Evolutionary conservation across 331 rosid genomes (phyloP).

Genomic region (Ulmus americana): DNA sequence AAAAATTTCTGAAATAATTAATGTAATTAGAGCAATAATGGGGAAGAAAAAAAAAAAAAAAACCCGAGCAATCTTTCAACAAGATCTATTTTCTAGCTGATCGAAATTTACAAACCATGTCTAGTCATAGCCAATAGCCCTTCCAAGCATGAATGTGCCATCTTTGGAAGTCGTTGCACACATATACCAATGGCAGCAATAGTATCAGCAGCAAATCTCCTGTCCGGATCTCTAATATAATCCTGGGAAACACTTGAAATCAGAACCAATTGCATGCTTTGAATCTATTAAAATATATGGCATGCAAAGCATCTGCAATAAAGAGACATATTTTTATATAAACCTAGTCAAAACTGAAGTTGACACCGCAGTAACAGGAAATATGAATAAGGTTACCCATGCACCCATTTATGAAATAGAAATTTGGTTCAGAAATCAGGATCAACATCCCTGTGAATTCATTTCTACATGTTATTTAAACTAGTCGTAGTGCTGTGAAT

Average conservation of each 20-base stretch:
- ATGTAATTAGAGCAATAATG: conserved; percentile 4
- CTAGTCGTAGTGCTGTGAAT: not conserved
- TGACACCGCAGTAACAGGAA: not conserved
- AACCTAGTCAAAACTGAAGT: not conserved
- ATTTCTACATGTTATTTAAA: not conserved
- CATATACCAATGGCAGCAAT: conserved; percentile 88
- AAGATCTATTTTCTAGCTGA: conserved; percentile 6
- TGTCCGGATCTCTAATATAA: conserved; percentile 80
- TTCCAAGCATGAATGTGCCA: conserved; percentile 63
- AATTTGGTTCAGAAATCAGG: not conserved
- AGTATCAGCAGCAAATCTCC: conserved; percentile 94
- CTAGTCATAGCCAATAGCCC: conserved; percentile 61
- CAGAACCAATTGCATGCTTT: conserved; percentile 30
- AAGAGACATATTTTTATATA: not conserved
- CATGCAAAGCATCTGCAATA: not conserved
- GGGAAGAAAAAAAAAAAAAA: conserved; percentile 9
- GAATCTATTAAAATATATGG: conserved; percentile 17
- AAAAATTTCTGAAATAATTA: conserved; percentile 44
- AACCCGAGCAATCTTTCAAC: not conserved
- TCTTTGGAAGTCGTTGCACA: conserved; percentile 69
- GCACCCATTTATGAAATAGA: too few relatives aligned
- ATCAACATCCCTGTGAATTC: not conserved
- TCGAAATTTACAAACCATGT: conserved; percentile 47
- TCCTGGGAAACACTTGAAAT: conserved; percentile 65
- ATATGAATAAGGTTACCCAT: not conserved